Evolutionary conservation across 2,329 filamentous ascomycete species (phyloP).

Genomic region (Gnomoniopsis smithogilvyi): DNA sequence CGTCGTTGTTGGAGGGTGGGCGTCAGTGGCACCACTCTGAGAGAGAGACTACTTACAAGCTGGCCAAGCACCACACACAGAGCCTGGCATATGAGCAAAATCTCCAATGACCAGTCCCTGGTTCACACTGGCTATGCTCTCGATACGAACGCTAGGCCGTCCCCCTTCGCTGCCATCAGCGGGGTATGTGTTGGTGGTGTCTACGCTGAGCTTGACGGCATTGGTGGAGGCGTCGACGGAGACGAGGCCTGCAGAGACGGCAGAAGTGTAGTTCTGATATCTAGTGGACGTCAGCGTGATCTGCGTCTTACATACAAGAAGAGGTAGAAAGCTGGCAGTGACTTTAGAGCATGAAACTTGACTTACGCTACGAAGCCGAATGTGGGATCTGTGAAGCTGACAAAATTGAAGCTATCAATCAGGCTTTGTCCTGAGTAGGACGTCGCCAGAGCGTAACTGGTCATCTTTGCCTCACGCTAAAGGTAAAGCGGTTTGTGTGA

Average conservation of each 20-base stretch:
- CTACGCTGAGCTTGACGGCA: slow-evolving; percentile 44
- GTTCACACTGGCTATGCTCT: slow-evolving; percentile 42
- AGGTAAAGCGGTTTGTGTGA: neutral
- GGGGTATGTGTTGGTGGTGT: slow-evolving; percentile 35
- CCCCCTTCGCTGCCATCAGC: slow-evolving; percentile 36
- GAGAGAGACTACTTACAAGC: slow-evolving; percentile 6
- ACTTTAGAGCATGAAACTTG: neutral
- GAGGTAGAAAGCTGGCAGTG: too few relatives aligned
- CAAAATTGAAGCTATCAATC: slow-evolving; percentile 48
- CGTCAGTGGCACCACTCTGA: neutral
- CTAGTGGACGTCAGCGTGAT: slow-evolving; percentile 24
- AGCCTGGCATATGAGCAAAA: slow-evolving; percentile 47
- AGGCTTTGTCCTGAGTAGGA: slow-evolving; percentile 42
- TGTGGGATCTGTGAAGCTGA: slow-evolving; percentile 55
- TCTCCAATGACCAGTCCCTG: slow-evolving; percentile 44
- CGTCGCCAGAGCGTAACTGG: slow-evolving; percentile 36
- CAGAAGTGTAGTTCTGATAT: slow-evolving; percentile 41
- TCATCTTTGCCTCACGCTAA: neutral
- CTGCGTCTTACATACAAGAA: neutral
- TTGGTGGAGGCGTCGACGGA: slow-evolving; percentile 37
- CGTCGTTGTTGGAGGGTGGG: neutral
- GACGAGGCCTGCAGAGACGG: slow-evolving; percentile 37
- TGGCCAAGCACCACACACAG: slow-evolving; percentile 47
- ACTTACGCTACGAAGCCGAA: slow-evolving; percentile 66
- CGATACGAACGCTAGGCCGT: slow-evolving; percentile 43